phyloP scores from a whole-genome alignment of 441 rosid species.

The Mallotus japonicus region DNA sequence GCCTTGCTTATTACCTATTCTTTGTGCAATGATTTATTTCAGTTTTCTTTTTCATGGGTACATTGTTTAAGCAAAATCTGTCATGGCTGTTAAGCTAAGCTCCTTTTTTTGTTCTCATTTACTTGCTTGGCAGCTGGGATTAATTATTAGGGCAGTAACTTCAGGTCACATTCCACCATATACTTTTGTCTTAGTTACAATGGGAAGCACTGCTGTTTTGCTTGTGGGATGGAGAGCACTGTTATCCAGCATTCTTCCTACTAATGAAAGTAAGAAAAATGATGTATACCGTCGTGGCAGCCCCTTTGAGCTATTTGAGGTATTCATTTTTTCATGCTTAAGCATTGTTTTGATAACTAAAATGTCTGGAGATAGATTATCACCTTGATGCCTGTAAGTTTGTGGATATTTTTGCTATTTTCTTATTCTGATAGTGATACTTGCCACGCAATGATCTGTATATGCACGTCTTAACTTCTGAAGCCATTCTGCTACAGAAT shows the following conservation, averaged over 20 bases:
- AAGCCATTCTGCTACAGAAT: neutral
- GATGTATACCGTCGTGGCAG: conserved; percentile 70
- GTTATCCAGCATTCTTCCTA: conserved; percentile 52
- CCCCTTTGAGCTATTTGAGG: conserved; percentile 93
- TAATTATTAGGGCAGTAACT: conserved; percentile 55
- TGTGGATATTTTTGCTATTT: neutral
- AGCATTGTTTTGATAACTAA: neutral
- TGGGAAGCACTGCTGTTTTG: conserved; percentile 82
- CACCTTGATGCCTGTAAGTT: neutral
- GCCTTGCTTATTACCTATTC: neutral
- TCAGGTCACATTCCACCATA: conserved; percentile 64
- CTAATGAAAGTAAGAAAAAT: conserved; percentile 52
- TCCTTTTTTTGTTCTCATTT: conserved; percentile 17
- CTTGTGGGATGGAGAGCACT: conserved; percentile 82
- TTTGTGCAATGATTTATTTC: neutral
- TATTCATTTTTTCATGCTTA: conserved; percentile 24
- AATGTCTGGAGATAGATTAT: conserved; percentile 1
- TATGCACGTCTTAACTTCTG: neutral
- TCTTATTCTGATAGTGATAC: neutral
- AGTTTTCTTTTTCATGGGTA: neutral
- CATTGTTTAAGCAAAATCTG: neutral
- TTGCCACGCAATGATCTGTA: neutral
- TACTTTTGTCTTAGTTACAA: conserved; percentile 63
- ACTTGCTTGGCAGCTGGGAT: conserved; percentile 56
- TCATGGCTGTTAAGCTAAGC: conserved; percentile 12